These are phyloP conservation scores for Pythium vanterpoolii DNA, from an alignment of 352 stramenopile species.

Conservation along the genomic window DNA sequence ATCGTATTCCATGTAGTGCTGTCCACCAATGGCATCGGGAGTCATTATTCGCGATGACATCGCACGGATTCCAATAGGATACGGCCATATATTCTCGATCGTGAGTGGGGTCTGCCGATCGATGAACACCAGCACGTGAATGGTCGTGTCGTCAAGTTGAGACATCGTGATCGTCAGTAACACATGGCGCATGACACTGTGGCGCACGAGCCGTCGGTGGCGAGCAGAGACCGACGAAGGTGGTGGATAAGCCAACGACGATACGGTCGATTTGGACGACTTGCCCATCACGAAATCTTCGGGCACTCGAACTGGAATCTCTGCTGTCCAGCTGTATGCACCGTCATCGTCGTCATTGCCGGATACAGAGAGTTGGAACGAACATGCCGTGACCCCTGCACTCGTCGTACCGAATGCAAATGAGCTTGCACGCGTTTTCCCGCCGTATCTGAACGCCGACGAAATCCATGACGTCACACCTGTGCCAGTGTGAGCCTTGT, in stretches of 20 bases:
- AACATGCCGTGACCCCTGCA: background rate
- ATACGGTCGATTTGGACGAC: background rate
- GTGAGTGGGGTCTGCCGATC: slow-evolving; percentile 63
- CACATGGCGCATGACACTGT: slow-evolving; percentile 40
- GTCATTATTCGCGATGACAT: slow-evolving; percentile 33
- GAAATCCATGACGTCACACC: slow-evolving; percentile 20
- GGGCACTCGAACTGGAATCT: slow-evolving; percentile 12
- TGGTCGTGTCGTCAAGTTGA: slow-evolving; percentile 32
- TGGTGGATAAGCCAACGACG: slow-evolving; percentile 29
- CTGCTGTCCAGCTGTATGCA: slow-evolving; percentile 4
- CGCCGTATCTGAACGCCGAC: slow-evolving; percentile 11
- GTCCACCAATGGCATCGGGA: slow-evolving; percentile 47
- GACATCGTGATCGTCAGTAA: slow-evolving; percentile 76
- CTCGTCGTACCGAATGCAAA: background rate
- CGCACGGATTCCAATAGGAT: slow-evolving; percentile 47
- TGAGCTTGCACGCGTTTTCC: slow-evolving; percentile 13
- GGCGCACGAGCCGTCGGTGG: slow-evolving; percentile 57
- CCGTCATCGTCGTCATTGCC: background rate
- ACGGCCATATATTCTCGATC: slow-evolving; percentile 63
- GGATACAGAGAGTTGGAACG: slow-evolving; percentile 2
- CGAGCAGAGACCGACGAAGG: slow-evolving; percentile 44
- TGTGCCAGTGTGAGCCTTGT: background rate
- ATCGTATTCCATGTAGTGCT: slow-evolving; percentile 75
- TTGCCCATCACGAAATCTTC: slow-evolving; percentile 1
- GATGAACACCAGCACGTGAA: slow-evolving; percentile 66